These are phyloP conservation scores for Drosera capensis DNA, from an alignment of 148 eudicot species.

Conservation along the genomic window DNA sequence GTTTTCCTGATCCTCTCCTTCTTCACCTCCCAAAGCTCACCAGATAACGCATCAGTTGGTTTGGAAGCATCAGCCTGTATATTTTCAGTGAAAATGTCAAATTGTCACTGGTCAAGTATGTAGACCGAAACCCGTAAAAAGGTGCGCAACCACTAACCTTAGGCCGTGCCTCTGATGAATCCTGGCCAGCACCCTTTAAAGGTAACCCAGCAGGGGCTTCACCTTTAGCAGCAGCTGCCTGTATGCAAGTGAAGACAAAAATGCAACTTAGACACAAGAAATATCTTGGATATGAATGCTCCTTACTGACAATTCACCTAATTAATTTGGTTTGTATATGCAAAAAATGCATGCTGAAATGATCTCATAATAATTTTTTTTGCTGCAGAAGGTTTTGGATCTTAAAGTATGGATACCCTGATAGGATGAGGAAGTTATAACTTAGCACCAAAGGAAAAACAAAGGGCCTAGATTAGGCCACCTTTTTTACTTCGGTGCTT, in stretches of 20 bases:
- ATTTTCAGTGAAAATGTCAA: constrained; percentile 8
- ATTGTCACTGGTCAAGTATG: constrained; percentile 7
- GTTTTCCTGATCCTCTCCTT: constrained; percentile 67
- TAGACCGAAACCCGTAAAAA: neutral
- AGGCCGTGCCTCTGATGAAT: constrained; percentile 66
- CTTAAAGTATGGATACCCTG: too few species aligned
- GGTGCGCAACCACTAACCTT: constrained; percentile 30
- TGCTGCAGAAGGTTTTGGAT: too few species aligned
- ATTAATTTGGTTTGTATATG: too few species aligned
- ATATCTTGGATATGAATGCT: too few species aligned
- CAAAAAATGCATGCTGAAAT: too few species aligned
- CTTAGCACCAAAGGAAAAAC: too few species aligned
- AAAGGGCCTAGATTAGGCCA: too few species aligned
- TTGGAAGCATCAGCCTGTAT: constrained; percentile 68
- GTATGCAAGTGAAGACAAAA: constrained; percentile 6
- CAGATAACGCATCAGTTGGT: constrained; percentile 81
- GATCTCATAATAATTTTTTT: too few species aligned
- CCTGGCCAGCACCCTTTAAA: constrained; percentile 89
- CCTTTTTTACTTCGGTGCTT: too few species aligned
- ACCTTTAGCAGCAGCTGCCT: constrained; percentile 99
- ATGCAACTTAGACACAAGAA: too few species aligned
- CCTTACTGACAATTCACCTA: too few species aligned
- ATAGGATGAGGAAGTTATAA: too few species aligned
- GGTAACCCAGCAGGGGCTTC: constrained; percentile 97
- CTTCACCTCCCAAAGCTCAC: constrained; percentile 98